A percentile compares a stretch with the other conserved stretches of the same genome.
These are phyloP conservation scores for Karstenula rhodostoma DNA, from an alignment of 2,329 filamentous ascomycete species.

Conservation along the genomic window DNA sequence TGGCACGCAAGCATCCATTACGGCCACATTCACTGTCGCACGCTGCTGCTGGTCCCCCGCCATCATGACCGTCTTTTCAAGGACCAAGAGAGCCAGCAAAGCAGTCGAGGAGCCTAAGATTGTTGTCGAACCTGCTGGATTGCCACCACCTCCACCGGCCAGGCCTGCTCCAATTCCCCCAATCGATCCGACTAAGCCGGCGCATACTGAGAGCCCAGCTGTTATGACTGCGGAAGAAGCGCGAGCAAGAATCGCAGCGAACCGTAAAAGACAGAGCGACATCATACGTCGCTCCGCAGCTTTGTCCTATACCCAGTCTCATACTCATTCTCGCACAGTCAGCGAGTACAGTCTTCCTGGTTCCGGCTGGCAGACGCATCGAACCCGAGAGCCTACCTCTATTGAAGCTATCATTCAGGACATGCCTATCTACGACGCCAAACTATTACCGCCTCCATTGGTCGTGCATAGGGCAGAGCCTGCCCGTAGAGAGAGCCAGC, in stretches of 20 bases:
- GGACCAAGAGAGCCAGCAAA: constrained; percentile 41
- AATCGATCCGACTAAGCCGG: constrained; percentile 35
- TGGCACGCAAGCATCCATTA: constrained; percentile 3
- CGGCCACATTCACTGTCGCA: not conserved
- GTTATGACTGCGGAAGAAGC: constrained; percentile 26
- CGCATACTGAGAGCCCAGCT: constrained; percentile 25
- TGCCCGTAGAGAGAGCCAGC: not conserved
- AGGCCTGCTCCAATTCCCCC: constrained; percentile 1
- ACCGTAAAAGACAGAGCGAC: constrained; percentile 23
- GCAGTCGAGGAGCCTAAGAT: constrained; percentile 36
- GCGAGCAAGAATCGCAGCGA: constrained; percentile 28
- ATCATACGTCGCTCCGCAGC: constrained; percentile 14
- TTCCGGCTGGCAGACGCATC: constrained; percentile 17
- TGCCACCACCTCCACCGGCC: not conserved
- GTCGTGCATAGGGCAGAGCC: not conserved
- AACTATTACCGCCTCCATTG: constrained; percentile 17
- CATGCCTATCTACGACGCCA: constrained; percentile 4
- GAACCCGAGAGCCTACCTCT: constrained; percentile 27
- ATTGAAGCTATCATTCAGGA: constrained; percentile 38
- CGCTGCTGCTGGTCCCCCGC: not conserved
- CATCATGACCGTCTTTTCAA: constrained; percentile 44
- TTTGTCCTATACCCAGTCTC: constrained; percentile 14
- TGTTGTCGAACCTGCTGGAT: constrained; percentile 17
- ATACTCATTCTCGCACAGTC: constrained; percentile 13
- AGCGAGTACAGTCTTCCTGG: constrained; percentile 20